Evolutionary conservation across 345 rosid genomes (phyloP).

Genomic region (Gossypium australe): DNA sequence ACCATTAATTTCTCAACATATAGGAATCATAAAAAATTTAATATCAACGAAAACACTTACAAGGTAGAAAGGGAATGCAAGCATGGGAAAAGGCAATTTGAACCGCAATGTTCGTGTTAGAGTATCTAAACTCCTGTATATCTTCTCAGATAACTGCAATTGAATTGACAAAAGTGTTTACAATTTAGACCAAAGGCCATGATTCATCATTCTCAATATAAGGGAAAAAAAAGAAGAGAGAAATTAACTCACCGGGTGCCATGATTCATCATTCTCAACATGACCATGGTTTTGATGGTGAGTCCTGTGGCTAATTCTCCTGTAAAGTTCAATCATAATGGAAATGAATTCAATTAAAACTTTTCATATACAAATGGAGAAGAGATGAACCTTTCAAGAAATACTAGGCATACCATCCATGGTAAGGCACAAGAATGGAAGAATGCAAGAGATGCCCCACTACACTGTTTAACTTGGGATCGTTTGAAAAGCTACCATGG

Average conservation of each 20-base stretch:
- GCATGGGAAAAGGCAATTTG: conserved; percentile 76
- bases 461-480: conserved; percentile 62
- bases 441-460: conserved; percentile 87
- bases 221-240: not conserved
- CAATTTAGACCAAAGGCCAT: not conserved
- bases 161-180: not conserved
- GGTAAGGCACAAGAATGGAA: conserved; percentile 87
- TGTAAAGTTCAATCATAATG: conserved; percentile 21
- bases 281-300: conserved; percentile 97
- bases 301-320: conserved; percentile 96
- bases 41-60: conserved; percentile 35
- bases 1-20: not conserved
- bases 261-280: conserved; percentile 91
- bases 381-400: not conserved
- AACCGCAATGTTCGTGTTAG: conserved; percentile 53
- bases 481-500: conserved; percentile 86
- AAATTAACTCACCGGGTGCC: conserved; percentile 65
- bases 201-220: not conserved
- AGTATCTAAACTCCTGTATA: conserved; percentile 50
- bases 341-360: not conserved
- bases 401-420: conserved; percentile 60
- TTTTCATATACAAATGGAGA: not conserved
- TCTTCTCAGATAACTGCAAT: conserved; percentile 68
- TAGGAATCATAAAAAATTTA: not conserved
- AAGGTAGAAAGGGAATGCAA: conserved; percentile 88